These are phyloP conservation scores for Aphanomyces stellatus DNA, from an alignment of 352 stramenopile species.

Conservation along the genomic window DNA sequence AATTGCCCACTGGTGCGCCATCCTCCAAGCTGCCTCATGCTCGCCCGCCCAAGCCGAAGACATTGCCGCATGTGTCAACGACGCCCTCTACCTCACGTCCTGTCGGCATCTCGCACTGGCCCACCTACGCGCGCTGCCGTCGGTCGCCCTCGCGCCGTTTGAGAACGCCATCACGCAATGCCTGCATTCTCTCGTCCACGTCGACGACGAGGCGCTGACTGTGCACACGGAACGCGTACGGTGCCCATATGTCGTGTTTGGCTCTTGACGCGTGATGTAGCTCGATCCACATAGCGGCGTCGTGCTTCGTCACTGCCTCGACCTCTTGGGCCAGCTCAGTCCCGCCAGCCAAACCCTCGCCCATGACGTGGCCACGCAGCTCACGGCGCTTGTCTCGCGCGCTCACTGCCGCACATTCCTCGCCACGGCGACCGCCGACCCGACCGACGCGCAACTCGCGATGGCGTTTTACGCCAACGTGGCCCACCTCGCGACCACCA, in stretches of 20 bases:
- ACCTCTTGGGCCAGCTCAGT: neutral
- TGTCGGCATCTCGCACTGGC: neutral
- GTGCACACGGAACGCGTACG: neutral
- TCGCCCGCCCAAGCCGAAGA: slow-evolving; percentile 27
- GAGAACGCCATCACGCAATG: neutral
- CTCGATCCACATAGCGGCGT: neutral
- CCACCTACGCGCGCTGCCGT: neutral
- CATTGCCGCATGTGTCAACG: slow-evolving; percentile 45
- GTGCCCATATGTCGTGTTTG: neutral
- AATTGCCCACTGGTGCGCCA: slow-evolving; percentile 63
- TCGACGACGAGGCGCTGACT: neutral
- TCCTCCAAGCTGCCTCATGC: slow-evolving; percentile 32
- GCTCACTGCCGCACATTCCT: neutral
- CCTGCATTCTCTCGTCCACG: neutral
- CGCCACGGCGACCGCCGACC: neutral
- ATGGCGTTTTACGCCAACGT: neutral
- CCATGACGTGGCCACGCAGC: neutral
- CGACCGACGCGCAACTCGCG: neutral
- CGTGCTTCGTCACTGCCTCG: neutral
- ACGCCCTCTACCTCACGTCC: slow-evolving; percentile 24
- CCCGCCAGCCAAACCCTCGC: neutral
- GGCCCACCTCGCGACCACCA: neutral
- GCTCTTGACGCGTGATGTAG: neutral
- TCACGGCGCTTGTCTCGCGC: neutral
- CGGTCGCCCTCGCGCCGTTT: neutral